A percentile compares a stretch with the other conserved stretches of the same genome.
Conservation (phyloP, 2,329 filamentous ascomycete species). For the Colletotrichum cuscutae region DNA sequence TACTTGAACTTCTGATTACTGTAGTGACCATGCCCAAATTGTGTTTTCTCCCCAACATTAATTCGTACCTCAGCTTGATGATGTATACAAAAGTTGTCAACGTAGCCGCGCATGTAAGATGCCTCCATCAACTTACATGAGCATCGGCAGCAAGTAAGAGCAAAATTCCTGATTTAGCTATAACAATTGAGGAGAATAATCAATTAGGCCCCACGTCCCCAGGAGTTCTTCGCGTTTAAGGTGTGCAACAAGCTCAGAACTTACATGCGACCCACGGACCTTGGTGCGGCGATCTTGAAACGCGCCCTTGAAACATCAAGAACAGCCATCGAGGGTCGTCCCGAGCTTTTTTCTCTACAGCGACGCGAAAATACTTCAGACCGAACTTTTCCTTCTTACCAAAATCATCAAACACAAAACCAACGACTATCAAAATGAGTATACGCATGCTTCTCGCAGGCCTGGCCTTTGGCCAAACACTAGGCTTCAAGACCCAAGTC, state of each 20-base stretch:
- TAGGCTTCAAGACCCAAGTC: not conserved
- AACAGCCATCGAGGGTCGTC: not conserved
- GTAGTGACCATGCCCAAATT: too few relatives aligned
- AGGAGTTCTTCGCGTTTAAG: not conserved
- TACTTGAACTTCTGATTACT: too few relatives aligned
- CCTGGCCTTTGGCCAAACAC: not conserved
- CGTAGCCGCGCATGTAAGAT: too few relatives aligned
- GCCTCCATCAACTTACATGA: not conserved
- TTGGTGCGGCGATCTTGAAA: slow-evolving; percentile 29
- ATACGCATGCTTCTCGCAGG: slow-evolving; percentile 1
- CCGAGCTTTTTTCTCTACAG: not conserved
- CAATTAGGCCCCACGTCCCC: not conserved
- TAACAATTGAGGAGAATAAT: not conserved
- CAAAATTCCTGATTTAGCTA: not conserved
- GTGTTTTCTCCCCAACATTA: too few relatives aligned
- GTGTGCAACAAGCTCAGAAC: slow-evolving; percentile 13
- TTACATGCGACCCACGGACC: slow-evolving; percentile 6
- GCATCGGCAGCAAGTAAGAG: not conserved
- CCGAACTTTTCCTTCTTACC: not conserved
- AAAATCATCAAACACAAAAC: not conserved
- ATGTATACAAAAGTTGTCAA: too few relatives aligned
- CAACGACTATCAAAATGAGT: not conserved
- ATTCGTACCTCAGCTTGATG: too few relatives aligned
- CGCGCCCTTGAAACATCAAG: slow-evolving; percentile 31
- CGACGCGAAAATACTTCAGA: not conserved